Conservation (phyloP, 1,284 basidiomycete genomes). For the Cystobasidium slooffiae region DNA sequence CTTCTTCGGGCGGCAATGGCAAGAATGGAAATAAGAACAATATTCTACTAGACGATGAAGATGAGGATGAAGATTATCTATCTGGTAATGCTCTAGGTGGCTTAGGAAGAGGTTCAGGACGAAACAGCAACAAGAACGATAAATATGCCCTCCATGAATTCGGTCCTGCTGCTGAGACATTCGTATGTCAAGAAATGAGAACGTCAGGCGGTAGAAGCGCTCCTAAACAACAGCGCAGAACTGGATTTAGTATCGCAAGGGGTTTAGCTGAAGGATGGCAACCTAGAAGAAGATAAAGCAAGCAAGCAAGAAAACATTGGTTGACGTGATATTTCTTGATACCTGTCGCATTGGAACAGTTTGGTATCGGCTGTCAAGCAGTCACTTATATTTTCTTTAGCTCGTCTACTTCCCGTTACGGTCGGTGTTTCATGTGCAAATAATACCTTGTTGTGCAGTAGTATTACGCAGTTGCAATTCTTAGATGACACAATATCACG, state of each 20-base stretch:
- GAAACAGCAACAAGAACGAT: slow-evolving; percentile 50
- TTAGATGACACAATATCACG: no score
- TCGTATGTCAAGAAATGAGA: slow-evolving; percentile 94
- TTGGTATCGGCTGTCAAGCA: no score
- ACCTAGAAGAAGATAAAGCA: slow-evolving; percentile 11
- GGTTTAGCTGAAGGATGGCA: slow-evolving; percentile 46
- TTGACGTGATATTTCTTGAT: no score
- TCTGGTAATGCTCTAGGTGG: background rate
- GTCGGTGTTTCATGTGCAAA: no score
- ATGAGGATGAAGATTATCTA: slow-evolving; percentile 14
- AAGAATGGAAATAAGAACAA: background rate
- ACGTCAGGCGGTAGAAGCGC: slow-evolving; percentile 77
- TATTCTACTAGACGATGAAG: slow-evolving; percentile 13
- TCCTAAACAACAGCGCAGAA: slow-evolving; percentile 82
- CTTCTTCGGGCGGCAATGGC: background rate
- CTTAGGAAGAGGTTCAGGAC: background rate
- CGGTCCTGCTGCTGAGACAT: slow-evolving; percentile 90
- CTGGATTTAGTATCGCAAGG: slow-evolving; percentile 66
- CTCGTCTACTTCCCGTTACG: no score
- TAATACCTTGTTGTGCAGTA: no score
- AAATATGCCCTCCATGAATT: slow-evolving; percentile 89
- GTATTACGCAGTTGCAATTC: no score
- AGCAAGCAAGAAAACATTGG: background rate
- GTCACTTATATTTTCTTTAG: no score
- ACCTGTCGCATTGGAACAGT: no score